These are phyloP conservation scores for Coprinopsis strossmayeri DNA, from an alignment of 768 basidiomycete species.

Conservation along the genomic window DNA sequence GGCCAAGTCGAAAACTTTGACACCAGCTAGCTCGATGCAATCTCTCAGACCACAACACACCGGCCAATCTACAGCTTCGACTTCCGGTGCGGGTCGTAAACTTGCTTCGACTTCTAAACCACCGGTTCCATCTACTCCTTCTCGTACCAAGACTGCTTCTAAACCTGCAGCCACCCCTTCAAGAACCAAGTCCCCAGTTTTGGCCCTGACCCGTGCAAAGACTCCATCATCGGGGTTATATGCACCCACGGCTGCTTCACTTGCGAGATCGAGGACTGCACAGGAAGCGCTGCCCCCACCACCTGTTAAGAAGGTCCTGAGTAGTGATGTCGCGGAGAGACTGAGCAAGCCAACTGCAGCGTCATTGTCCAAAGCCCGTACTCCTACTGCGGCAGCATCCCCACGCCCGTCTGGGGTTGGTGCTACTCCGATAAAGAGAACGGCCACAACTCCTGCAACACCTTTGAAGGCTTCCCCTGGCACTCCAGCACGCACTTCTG, in stretches of 20 bases:
- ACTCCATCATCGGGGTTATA: conserved; percentile 64
- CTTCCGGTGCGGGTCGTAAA: conserved; percentile 12
- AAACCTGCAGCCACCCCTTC: conserved; percentile 5
- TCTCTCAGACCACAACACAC: conserved; percentile 30
- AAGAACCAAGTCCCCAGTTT: conserved; percentile 15
- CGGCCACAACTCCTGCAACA: conserved; percentile 13
- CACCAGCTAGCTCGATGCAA: conserved; percentile 17
- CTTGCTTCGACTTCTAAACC: conserved; percentile 18
- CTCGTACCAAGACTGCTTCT: conserved; percentile 56
- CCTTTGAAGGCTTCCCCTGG: conserved; percentile 5
- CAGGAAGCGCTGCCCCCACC: conserved; percentile 39
- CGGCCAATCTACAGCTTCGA: conserved; percentile 23
- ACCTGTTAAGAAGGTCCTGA: conserved; percentile 48
- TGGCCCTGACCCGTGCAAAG: conserved; percentile 37
- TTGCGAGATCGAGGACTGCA: conserved; percentile 60
- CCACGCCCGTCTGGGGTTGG: conserved; percentile 12
- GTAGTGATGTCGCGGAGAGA: conserved; percentile 52
- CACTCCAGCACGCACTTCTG: not conserved
- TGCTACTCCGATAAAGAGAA: conserved; percentile 18
- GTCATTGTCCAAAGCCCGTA: conserved; percentile 52
- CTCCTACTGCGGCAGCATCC: conserved; percentile 14
- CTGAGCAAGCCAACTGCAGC: conserved; percentile 82
- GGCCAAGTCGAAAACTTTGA: conserved; percentile 16
- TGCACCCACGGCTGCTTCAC: conserved; percentile 79
- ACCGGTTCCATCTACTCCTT: conserved; percentile 16